Base-by-base conservation (phyloP, 2,329 filamentous ascomycete species). In the Madurella fahalii region DNA sequence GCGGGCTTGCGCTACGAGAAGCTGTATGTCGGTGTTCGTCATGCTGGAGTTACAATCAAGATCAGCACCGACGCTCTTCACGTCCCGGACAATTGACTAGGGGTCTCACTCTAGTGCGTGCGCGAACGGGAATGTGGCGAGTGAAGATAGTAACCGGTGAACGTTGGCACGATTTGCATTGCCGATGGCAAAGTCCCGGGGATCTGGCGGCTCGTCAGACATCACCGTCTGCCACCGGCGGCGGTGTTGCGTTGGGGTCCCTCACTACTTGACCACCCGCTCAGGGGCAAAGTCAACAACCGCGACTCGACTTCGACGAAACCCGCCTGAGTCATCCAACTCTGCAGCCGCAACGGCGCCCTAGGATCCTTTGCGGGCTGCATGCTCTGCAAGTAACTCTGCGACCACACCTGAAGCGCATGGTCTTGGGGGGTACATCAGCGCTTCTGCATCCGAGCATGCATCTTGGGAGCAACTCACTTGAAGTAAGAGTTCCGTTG, bases 401-500 rank as follows among this genome's bases (percentile, higher is more conserved):
- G 77, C 46, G 86, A 90, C 87, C 87, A 90, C 60, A 80, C 75
- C 15, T 78, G 77, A 50, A 91, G 74, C 2, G 84, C 86, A 67
- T 88, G 81, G 50, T 79, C 79, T 85, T 12, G 15, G 39, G 5
- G 20, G 5, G 18, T 16, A 12, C 11, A 47, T 64, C 44, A 62
- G 61, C 40, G 32, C n/a, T 12, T 13, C 5, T 16, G 31, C 18
- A 25, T 30, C 4, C 5, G 18, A 1, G 8, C 4, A 17, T 2
- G 4, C 11, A 9, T 37, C 46, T 20, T 20, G 13, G 15, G 18
- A 9, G 25, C 20, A 13, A 63, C 77, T 69, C 65, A 79, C 83
- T 77, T 48, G 85, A 78, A 11, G 82, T 85, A 63, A 94, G 73
- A n/a, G 82, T 84, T 5, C 90, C 90, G 64, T 89, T 95, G 62